phyloP scores from a whole-genome alignment of 2,329 filamentous ascomycete genomes.

The Lachnum nothofagi region DNA sequence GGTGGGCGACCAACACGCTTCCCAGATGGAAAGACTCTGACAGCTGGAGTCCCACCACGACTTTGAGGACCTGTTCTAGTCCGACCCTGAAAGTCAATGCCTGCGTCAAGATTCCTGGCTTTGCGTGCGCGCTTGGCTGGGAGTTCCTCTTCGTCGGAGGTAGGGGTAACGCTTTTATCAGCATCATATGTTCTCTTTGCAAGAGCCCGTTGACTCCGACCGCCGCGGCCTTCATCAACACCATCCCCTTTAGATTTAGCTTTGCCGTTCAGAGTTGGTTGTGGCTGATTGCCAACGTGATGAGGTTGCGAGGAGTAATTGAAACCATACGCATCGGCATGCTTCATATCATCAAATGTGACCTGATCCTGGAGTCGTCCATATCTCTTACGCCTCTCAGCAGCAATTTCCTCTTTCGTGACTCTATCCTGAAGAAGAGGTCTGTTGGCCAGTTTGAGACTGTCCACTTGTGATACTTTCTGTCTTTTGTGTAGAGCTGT shows the following conservation, averaged over 20 bases:
- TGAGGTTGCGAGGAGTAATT: slow-evolving; percentile 55
- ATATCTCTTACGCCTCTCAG: slow-evolving; percentile 21
- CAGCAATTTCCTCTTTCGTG: slow-evolving; percentile 24
- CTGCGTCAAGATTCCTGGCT: slow-evolving; percentile 21
- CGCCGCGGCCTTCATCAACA: slow-evolving; percentile 21
- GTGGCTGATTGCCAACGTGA: slow-evolving; percentile 56
- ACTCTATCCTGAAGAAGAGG: slow-evolving; percentile 20
- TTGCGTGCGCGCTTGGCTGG: slow-evolving; percentile 28
- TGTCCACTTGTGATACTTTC: slow-evolving; percentile 10
- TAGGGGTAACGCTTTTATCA: slow-evolving; percentile 21
- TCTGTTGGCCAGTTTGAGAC: slow-evolving; percentile 18
- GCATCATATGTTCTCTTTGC: slow-evolving; percentile 21
- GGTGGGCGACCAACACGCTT: slow-evolving; percentile 32
- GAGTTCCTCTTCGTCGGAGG: slow-evolving; percentile 24
- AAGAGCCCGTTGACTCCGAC: slow-evolving; percentile 23
- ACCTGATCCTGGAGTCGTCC: slow-evolving; percentile 22
- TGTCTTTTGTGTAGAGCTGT: slow-evolving; percentile 11
- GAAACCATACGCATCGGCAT: slow-evolving; percentile 55
- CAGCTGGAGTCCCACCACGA: slow-evolving; percentile 20
- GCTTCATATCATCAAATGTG: slow-evolving; percentile 42
- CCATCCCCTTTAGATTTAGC: slow-evolving; percentile 9
- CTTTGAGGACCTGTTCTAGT: slow-evolving; percentile 13
- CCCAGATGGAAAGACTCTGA: slow-evolving; percentile 28
- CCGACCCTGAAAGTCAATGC: slow-evolving; percentile 11
- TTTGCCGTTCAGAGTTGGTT: slow-evolving; percentile 14